A percentile compares a stretch with the other conserved stretches of the same genome.
phyloP scores from a whole-genome alignment of 768 basidiomycete species.

The Xerocomus spinulosus region DNA sequence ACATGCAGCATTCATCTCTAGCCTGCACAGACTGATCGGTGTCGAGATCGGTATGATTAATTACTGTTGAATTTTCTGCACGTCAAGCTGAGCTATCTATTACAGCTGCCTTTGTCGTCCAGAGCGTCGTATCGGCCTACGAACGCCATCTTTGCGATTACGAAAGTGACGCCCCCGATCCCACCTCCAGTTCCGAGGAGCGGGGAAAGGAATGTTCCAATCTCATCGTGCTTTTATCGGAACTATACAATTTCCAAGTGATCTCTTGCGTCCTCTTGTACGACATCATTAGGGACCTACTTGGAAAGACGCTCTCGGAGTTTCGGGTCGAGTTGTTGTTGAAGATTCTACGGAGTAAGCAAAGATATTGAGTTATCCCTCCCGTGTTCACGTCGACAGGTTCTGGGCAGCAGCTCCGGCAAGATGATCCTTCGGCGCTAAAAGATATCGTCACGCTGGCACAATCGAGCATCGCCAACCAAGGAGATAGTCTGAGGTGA shows the following conservation, averaged over 20 bases:
- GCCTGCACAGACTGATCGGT: constrained; percentile 75
- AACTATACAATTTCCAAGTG: constrained; percentile 95
- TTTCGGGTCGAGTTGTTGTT: constrained; percentile 82
- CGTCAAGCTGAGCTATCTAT: background rate
- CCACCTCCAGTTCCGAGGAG: constrained; percentile 29
- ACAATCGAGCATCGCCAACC: constrained; percentile 59
- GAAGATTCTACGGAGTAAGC: constrained; percentile 76
- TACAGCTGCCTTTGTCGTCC: constrained; percentile 78
- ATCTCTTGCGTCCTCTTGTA: constrained; percentile 86
- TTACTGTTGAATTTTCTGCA: background rate
- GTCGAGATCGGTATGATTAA: constrained; percentile 77
- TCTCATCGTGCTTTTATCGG: constrained; percentile 79
- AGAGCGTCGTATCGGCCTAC: constrained; percentile 63
- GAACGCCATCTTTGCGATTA: constrained; percentile 49
- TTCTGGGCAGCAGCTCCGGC: constrained; percentile 86
- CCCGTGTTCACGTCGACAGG: constrained; percentile 42
- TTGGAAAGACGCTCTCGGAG: constrained; percentile 64
- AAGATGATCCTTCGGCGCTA: constrained; percentile 87
- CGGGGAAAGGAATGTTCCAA: constrained; percentile 87
- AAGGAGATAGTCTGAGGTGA: constrained; percentile 51
- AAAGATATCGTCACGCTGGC: constrained; percentile 88
- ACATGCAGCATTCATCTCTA: constrained; percentile 79
- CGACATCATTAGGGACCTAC: constrained; percentile 77
- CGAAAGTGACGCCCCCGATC: constrained; percentile 9
- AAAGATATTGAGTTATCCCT: background rate